Evolutionary conservation across 345 rosid species (phyloP).

Genomic region (Corchorus capsularis): DNA sequence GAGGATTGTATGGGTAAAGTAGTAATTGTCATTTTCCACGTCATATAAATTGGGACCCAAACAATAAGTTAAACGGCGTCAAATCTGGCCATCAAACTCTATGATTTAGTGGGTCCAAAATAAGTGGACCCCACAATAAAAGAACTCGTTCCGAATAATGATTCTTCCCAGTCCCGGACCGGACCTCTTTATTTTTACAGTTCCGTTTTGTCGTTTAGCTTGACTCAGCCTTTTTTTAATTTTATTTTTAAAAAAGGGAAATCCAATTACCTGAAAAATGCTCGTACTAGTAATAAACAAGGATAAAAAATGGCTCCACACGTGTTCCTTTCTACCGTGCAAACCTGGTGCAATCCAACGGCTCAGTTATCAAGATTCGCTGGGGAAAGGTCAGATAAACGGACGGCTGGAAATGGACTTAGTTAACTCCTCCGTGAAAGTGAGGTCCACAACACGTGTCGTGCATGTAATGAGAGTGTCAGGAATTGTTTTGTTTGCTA

Average conservation of each 20-base stretch:
- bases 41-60: not conserved
- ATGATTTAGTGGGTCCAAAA: constrained; percentile 22
- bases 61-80: constrained; percentile 14
- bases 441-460: constrained; percentile 29
- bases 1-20: not conserved
- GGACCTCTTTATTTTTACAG: constrained; percentile 7
- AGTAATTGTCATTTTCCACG: not conserved
- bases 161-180: constrained; percentile 7
- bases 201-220: constrained; percentile 26
- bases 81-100: not conserved
- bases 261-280: not conserved
- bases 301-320: not conserved
- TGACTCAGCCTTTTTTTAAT: constrained; percentile 13
- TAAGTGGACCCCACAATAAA: not conserved
- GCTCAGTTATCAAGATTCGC: not conserved
- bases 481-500: constrained; percentile 19
- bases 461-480: constrained; percentile 6
- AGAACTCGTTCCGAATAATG: constrained; percentile 7
- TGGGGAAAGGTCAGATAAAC: not conserved
- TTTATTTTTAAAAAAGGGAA: not conserved
- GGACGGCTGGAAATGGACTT: too few relatives aligned
- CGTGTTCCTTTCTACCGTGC: constrained; percentile 4
- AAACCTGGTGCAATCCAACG: constrained; percentile 24
- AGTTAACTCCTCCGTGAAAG: too few relatives aligned
- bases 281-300: not conserved